A percentile compares a stretch with the other conserved stretches of the same genome.
phyloP scores from a whole-genome alignment of 768 basidiomycete species.

The Hericium coralloides region DNA sequence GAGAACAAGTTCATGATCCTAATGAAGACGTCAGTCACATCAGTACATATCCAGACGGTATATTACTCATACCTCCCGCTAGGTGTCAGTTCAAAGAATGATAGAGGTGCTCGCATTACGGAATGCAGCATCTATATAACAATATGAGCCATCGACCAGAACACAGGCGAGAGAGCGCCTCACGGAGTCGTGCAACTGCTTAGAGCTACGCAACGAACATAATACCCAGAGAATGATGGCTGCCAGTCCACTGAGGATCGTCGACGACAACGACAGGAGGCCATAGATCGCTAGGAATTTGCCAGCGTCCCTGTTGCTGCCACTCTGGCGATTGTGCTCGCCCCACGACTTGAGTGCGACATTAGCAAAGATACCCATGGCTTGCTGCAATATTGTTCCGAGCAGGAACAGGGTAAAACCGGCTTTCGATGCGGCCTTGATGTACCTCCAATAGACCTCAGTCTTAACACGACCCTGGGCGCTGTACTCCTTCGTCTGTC shows the following conservation, averaged over 20 bases:
- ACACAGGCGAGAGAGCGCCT: conserved; percentile 16
- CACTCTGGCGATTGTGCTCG: conserved; percentile 58
- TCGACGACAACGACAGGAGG: conserved; percentile 50
- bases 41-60: background rate
- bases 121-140: conserved; percentile 62
- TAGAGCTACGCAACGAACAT: conserved; percentile 67
- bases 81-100: conserved; percentile 88
- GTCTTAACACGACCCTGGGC: conserved; percentile 78
- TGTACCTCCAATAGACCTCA: conserved; percentile 69
- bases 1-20: conserved; percentile 90
- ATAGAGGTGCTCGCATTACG: conserved; percentile 74
- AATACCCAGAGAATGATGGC: conserved; percentile 68
- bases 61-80: conserved; percentile 52
- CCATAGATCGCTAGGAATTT: conserved; percentile 59
- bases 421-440: conserved; percentile 65
- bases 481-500: conserved; percentile 57
- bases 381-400: conserved; percentile 47
- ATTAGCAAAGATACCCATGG: conserved; percentile 47
- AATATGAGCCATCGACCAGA: background rate
- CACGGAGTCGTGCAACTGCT: conserved; percentile 68
- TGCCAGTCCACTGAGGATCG: conserved; percentile 42
- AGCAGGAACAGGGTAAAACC: conserved; percentile 58
- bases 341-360: conserved; percentile 75
- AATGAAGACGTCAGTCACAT: background rate
- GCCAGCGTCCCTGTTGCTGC: conserved; percentile 48